Conservation (phyloP, 2,329 filamentous ascomycete species). For the Colletotrichum liriopes region DNA sequence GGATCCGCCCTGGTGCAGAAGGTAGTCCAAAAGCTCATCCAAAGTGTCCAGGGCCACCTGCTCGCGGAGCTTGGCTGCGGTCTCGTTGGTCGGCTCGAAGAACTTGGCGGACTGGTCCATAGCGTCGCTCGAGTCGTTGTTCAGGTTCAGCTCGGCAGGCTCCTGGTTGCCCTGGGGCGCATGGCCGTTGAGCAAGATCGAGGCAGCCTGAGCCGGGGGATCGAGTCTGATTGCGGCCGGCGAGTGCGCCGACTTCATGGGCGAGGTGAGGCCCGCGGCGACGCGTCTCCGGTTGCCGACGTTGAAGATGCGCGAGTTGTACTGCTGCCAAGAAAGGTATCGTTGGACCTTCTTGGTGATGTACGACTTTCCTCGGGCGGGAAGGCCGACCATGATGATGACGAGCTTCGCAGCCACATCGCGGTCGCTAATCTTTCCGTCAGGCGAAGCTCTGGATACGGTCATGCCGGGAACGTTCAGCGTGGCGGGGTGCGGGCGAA, state of each 20-base stretch:
- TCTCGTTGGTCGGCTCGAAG: conserved; percentile 91
- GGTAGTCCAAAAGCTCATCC: conserved; percentile 92
- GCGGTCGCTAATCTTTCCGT: conserved; percentile 92
- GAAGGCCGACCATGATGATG: conserved; percentile 98
- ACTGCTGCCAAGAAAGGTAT: conserved; percentile 97
- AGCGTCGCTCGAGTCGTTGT: conserved; percentile 57
- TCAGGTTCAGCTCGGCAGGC: conserved; percentile 53
- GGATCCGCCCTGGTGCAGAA: conserved; percentile 85
- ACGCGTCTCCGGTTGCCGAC: conserved; percentile 92
- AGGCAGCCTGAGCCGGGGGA: conserved; percentile 68
- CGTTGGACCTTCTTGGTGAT: conserved; percentile 98
- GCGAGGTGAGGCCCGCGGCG: conserved; percentile 73
- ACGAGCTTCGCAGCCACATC: conserved; percentile 97
- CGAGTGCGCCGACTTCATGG: conserved; percentile 57
- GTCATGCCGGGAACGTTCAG: conserved; percentile 98
- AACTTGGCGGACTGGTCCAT: conserved; percentile 94
- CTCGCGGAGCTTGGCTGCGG: conserved; percentile 87
- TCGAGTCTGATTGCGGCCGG: conserved; percentile 51
- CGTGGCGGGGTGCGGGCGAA: conserved; percentile 89
- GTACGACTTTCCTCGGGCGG: conserved; percentile 96
- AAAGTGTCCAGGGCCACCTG: conserved; percentile 93
- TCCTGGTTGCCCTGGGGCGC: conserved; percentile 60
- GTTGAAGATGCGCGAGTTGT: conserved; percentile 97
- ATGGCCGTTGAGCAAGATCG: conserved; percentile 72
- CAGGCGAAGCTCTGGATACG: conserved; percentile 93